Percentiles rank a stretch among this genome's conserved stretches.
Evolutionary conservation across 805 yeast genomes (phyloP).

Genomic region (Candida maris): DNA sequence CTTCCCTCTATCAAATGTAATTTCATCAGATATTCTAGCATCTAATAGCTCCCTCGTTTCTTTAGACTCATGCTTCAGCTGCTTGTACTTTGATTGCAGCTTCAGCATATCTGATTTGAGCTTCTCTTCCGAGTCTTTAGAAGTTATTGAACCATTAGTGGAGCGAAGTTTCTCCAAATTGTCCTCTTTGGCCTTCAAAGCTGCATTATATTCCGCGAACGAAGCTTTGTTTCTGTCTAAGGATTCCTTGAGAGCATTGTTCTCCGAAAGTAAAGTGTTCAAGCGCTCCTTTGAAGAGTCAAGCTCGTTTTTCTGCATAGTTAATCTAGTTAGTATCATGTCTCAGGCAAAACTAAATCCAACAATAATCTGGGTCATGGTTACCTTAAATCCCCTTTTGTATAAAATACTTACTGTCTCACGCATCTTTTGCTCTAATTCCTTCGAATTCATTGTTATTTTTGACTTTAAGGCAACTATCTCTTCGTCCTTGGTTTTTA

Average conservation of each 20-base stretch:
- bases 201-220: constrained; percentile 32
- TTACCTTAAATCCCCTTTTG: constrained; percentile 9
- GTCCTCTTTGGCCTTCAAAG: constrained; percentile 33
- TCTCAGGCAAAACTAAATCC: not conserved
- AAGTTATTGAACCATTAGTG: not conserved
- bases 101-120: constrained; percentile 26
- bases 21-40: constrained; percentile 40
- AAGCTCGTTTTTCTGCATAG: constrained; percentile 16
- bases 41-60: constrained; percentile 41
- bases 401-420: constrained; percentile 24
- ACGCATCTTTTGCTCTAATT: constrained; percentile 34
- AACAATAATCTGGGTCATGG: constrained; percentile 7
- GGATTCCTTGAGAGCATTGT: constrained; percentile 38
- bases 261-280: constrained; percentile 40
- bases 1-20: constrained; percentile 42
- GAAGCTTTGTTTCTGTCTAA: constrained; percentile 37
- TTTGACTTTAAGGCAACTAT: constrained; percentile 30
- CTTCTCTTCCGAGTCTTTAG: constrained; percentile 17
- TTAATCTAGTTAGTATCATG: constrained; percentile 16
- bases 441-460: constrained; percentile 26
- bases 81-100: constrained; percentile 30
- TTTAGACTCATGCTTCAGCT: constrained; percentile 43
- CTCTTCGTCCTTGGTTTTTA: constrained; percentile 33
- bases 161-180: constrained; percentile 23
- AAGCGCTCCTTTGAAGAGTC: constrained; percentile 35